Percentiles rank a stretch among this genome's conserved stretches.
phyloP scores from a whole-genome alignment of 2,329 filamentous ascomycete genomes.

The Balansia obtecta region DNA sequence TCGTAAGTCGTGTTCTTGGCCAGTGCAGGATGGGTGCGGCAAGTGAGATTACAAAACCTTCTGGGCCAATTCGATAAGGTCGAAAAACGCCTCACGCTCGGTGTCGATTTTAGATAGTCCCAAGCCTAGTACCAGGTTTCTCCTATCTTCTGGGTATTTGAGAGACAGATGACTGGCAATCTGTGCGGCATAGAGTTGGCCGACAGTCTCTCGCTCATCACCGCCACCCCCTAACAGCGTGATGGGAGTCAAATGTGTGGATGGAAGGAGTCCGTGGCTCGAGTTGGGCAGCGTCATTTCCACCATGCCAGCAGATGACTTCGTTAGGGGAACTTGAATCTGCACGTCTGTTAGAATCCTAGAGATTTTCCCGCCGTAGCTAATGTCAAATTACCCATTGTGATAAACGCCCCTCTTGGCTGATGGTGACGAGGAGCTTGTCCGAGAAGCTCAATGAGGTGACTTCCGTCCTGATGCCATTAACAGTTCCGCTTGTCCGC shows the following conservation, averaged over 20 bases:
- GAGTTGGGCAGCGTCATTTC: constrained; percentile 44
- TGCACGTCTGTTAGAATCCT: constrained; percentile 19
- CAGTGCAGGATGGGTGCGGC: not conserved
- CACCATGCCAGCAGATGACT: constrained; percentile 49
- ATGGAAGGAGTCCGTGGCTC: constrained; percentile 49
- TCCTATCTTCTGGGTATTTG: constrained; percentile 51
- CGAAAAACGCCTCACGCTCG: constrained; percentile 47
- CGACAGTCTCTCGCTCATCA: constrained; percentile 66
- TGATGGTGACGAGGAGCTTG: constrained; percentile 82
- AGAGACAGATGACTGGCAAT: constrained; percentile 70
- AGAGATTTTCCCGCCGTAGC: not conserved
- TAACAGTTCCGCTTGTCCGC: constrained; percentile 47
- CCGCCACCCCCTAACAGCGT: constrained; percentile 78
- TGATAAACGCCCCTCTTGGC: constrained; percentile 70
- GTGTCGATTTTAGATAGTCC: constrained; percentile 40
- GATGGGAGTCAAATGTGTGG: constrained; percentile 71
- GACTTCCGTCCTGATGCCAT: constrained; percentile 59
- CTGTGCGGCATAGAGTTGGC: constrained; percentile 81
- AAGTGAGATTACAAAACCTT: constrained; percentile 33
- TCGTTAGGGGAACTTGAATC: constrained; percentile 70
- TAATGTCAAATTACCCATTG: constrained; percentile 62
- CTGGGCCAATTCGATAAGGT: constrained; percentile 50
- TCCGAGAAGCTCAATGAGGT: constrained; percentile 67
- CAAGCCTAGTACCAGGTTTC: constrained; percentile 49
- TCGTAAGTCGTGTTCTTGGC: not conserved